Base-by-base conservation (phyloP, 106 monocot genomes). In the Cymbidium sinense region DNA sequence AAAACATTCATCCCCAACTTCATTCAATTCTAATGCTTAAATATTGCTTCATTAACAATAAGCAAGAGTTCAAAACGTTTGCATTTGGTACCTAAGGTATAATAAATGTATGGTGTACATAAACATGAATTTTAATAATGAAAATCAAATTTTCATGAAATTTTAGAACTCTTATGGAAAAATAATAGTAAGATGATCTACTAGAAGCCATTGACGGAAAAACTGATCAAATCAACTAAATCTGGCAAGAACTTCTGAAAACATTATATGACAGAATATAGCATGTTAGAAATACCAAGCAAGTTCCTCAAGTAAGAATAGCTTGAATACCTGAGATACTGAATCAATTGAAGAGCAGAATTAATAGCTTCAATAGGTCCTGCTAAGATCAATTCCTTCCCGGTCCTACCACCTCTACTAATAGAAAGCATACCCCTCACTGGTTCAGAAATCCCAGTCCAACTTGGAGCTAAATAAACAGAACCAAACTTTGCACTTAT, bases 241-340 rank as follows among this genome's bases (percentile, higher is more conserved):
- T 33, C 29, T 67, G 1, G 67, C 29, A 67, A 67, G 67, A 33
- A 27, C 54, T 2, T 64, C 4, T 1, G 15, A 67, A 67, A 67
- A 67, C 15, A 67, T 31, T 31, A 67, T 21, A 67, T 67, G 31
- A 33, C 67, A 29, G 13, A 33, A 6, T 4, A 33, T 10, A 33
- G 3, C 33, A 33, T 67, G 33, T 31, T 67, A 67, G 12, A 67
- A 67, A 67, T 33, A 33, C 15, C 6, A 34, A 67, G 71, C 71
- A 71, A n/a, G 37, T 4, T 25, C 12, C 35, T 43, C 44, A 74
- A 74, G 20, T 13, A 74, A 74, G 20, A 74, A 74, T 74, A 71
- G 28, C 44, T 44, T 44, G 41, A 79, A n/a, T 93, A 93, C 96
- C 96, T 91, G 47, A 88, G 79, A 91, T 96, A 93, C 70, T 91